Evolutionary conservation across 345 rosid genomes (phyloP).

Genomic region (Sonneratia caseolaris): DNA sequence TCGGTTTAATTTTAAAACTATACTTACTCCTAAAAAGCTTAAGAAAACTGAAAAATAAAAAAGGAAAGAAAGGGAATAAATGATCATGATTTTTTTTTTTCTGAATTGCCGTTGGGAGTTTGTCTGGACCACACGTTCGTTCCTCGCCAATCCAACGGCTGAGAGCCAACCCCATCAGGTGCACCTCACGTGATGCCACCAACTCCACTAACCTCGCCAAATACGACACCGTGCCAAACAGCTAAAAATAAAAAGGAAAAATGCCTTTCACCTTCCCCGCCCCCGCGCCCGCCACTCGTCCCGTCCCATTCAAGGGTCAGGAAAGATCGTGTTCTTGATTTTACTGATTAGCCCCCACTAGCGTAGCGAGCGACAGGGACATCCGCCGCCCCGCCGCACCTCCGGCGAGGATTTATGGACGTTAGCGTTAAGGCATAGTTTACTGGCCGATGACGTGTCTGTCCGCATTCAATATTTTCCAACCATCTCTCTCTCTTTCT

Average conservation of each 20-base stretch:
- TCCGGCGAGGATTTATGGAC: constrained; percentile 13
- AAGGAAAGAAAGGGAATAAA: neutral
- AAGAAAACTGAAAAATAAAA: neutral
- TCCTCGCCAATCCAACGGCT: neutral
- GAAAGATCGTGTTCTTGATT: neutral
- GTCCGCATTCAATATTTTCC: constrained; percentile 11
- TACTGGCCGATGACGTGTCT: constrained; percentile 21
- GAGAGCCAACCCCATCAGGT: neutral
- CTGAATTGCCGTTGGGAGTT: constrained; percentile 4
- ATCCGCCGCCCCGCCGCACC: constrained; percentile 7
- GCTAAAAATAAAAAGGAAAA: neutral
- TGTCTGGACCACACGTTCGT: constrained; percentile 5
- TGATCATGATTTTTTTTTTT: neutral
- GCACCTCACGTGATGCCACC: constrained; percentile 7
- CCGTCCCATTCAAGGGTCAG: constrained; percentile 22
- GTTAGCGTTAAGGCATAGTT: constrained; percentile 52
- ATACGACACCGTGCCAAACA: constrained; percentile 20
- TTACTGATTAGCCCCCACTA: neutral
- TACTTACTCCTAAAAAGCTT: too few relatives aligned
- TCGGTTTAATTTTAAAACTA: too few relatives aligned
- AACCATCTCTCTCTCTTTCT: constrained; percentile 13
- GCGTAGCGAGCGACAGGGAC: neutral
- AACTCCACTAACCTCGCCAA: neutral
- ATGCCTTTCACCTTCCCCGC: constrained; percentile 12
- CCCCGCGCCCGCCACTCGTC: neutral